Evolutionary conservation across 305 asterid species (phyloP).

Genomic region (Coffea humblotiana): DNA sequence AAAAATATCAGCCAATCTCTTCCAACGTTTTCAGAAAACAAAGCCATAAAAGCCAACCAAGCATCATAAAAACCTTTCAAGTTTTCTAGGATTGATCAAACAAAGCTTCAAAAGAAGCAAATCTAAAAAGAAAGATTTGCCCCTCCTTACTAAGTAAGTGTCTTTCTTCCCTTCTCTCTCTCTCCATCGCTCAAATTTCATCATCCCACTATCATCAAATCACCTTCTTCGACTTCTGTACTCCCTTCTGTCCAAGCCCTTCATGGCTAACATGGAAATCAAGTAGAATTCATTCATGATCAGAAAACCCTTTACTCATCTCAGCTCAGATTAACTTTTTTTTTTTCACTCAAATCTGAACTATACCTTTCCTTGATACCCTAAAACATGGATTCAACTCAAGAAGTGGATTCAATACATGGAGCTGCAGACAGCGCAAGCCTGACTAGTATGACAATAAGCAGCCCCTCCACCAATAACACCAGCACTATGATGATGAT

Average conservation of each 20-base stretch:
- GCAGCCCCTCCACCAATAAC: constrained; percentile 18
- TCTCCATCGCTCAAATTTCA: constrained; percentile 9
- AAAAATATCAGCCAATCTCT: constrained; percentile 40
- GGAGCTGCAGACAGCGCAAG: constrained; percentile 16
- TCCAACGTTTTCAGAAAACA: constrained; percentile 37
- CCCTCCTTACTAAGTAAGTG: background rate
- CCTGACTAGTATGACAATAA: constrained; percentile 29
- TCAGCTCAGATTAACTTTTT: background rate
- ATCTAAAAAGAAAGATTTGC: constrained; percentile 16
- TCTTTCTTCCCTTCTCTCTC: constrained; percentile 6
- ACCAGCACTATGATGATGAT: constrained; percentile 11
- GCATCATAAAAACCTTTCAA: constrained; percentile 35
- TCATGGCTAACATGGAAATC: background rate
- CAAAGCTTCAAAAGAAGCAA: constrained; percentile 20
- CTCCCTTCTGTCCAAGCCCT: background rate
- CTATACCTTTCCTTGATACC: background rate
- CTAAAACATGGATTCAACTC: constrained; percentile 49
- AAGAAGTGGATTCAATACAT: constrained; percentile 46
- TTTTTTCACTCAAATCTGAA: background rate
- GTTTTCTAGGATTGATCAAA: constrained; percentile 53
- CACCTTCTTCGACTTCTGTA: background rate
- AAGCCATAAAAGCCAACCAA: constrained; percentile 41
- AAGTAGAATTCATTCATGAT: constrained; percentile 5
- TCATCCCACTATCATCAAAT: background rate
- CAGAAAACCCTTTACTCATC: background rate